Evolutionary conservation across 176 grass and related monocot genomes (phyloP).

Genomic region (Dactylis glomerata): DNA sequence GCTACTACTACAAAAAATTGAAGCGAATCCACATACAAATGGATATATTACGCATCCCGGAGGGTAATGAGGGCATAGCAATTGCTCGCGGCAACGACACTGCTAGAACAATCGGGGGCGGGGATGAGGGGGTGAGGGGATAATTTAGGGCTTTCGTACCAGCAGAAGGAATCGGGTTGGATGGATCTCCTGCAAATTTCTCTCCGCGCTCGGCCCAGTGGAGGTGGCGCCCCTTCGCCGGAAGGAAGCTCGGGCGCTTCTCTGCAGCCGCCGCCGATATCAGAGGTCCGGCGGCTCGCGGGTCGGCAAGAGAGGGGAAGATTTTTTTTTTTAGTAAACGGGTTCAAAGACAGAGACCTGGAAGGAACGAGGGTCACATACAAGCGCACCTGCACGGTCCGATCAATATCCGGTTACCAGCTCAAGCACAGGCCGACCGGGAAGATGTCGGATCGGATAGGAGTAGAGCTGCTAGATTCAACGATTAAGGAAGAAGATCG

Average conservation of each 20-base stretch:
- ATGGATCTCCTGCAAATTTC: background rate
- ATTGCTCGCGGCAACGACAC: background rate
- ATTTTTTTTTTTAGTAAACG: background rate
- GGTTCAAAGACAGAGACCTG: background rate
- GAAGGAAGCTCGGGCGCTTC: background rate
- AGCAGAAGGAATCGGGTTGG: background rate
- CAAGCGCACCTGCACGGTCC: background rate
- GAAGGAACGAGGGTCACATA: background rate
- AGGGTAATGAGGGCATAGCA: background rate
- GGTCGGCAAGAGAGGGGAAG: background rate
- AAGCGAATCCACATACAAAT: background rate
- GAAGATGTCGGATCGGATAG: no score
- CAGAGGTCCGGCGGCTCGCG: background rate
- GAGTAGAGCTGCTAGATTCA: no score
- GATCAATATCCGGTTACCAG: background rate
- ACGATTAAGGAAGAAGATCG: no score
- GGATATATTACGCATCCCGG: background rate
- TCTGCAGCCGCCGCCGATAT: background rate
- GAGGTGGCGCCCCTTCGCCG: background rate
- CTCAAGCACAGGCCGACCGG: background rate
- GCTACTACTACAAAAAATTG: background rate
- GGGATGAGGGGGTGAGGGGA: no score
- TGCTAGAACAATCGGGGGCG: background rate
- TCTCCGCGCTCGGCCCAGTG: background rate
- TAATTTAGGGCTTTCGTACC: background rate